Percentiles rank a stretch among this genome's conserved stretches.
Conservation (phyloP, 2,329 filamentous ascomycete species). For the Geosmithia flava region DNA sequence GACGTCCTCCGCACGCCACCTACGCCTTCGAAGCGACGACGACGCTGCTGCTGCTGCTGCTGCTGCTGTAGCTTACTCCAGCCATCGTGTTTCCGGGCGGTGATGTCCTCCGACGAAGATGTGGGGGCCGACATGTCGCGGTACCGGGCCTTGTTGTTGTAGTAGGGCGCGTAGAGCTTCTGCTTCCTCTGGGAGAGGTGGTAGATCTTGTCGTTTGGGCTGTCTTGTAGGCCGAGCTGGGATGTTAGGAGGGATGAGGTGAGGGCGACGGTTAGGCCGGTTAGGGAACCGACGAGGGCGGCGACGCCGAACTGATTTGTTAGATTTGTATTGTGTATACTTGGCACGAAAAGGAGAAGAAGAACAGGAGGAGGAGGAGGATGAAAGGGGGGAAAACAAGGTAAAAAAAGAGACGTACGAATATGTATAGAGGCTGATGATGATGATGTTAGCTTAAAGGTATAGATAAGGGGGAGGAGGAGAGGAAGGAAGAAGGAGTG, state of each 20-base stretch:
- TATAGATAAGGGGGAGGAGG: conserved; percentile 2
- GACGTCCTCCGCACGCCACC: no score
- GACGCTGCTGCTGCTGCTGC: background rate
- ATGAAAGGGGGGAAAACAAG: no score
- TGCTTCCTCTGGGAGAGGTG: background rate
- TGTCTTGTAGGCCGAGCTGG: conserved; percentile 29
- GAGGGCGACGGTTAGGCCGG: conserved; percentile 47
- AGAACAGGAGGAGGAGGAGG: conserved; percentile 7
- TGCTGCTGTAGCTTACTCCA: background rate
- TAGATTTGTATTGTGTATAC: no score
- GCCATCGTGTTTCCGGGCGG: background rate
- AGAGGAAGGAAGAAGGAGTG: background rate
- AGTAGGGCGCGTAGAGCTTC: conserved; percentile 7
- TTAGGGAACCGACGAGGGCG: conserved; percentile 49
- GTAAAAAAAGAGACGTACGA: conserved; percentile 19
- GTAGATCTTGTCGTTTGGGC: conserved; percentile 2
- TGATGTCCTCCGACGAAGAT: background rate
- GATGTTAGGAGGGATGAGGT: conserved; percentile 42
- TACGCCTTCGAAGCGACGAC: background rate
- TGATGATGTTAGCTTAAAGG: background rate
- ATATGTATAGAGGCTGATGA: conserved; percentile 26
- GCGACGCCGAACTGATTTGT: conserved; percentile 45
- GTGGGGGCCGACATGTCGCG: background rate
- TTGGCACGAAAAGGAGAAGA: conserved; percentile 2
- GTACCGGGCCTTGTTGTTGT: conserved; percentile 14